Percentiles rank a stretch among this genome's conserved stretches.
These are phyloP conservation scores for Eimeria maxima DNA, from an alignment of 169 alveolate species.

Conservation along the genomic window DNA sequence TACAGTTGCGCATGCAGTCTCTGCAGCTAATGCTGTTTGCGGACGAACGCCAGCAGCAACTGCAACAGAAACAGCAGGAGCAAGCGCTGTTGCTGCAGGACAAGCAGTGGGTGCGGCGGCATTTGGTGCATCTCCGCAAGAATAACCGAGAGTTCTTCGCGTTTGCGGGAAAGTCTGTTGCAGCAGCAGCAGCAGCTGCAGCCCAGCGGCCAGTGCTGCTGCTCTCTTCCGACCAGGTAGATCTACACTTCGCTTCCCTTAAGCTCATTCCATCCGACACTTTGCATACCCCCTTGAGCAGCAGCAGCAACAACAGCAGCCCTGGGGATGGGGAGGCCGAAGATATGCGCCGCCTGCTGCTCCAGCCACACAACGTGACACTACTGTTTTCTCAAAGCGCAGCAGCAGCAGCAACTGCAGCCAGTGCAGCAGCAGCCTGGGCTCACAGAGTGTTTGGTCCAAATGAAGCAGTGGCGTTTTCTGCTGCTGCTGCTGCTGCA, in stretches of 20 bases:
- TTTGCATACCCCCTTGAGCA: neutral
- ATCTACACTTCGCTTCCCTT: slow-evolving; percentile 41
- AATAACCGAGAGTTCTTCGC: neutral
- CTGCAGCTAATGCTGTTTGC: slow-evolving; percentile 45
- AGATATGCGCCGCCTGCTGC: slow-evolving; percentile 35
- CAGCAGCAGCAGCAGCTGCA: slow-evolving; percentile 26
- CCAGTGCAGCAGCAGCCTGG: slow-evolving; percentile 63
- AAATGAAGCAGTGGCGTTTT: neutral
- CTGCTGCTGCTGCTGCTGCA: slow-evolving; percentile 22
- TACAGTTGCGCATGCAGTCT: slow-evolving; percentile 74
- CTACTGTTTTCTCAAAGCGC: slow-evolving; percentile 1
- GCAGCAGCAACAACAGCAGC: slow-evolving; percentile 47
- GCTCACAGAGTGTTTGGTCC: slow-evolving; percentile 31
- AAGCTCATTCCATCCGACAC: neutral
- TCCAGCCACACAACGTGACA: slow-evolving; percentile 45
- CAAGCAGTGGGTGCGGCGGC: slow-evolving; percentile 38
- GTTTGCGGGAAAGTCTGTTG: neutral
- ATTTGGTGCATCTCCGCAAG: slow-evolving; percentile 35
- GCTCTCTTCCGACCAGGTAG: slow-evolving; percentile 44
- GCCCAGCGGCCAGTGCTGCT: slow-evolving; percentile 26
- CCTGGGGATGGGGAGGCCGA: neutral
- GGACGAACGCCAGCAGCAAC: slow-evolving; percentile 33
- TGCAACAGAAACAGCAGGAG: slow-evolving; percentile 46
- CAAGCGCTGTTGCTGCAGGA: slow-evolving; percentile 36
- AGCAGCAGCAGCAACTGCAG: slow-evolving; percentile 73